phyloP scores from a whole-genome alignment of 2,329 filamentous ascomycete genomes.

The Penicillium griseofulvum region DNA sequence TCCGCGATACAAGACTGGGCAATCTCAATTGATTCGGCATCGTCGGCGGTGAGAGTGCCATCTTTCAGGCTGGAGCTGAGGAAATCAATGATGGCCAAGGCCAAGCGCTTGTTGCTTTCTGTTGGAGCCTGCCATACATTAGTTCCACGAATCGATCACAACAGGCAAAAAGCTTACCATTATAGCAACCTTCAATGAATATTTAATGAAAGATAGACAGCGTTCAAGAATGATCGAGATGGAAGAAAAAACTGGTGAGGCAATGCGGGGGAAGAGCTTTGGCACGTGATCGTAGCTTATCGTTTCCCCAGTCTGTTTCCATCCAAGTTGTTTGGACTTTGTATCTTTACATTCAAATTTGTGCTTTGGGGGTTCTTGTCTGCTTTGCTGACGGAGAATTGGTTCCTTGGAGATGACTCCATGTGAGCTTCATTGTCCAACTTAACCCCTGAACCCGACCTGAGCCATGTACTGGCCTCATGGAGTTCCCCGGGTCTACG shows the following conservation, averaged over 20 bases:
- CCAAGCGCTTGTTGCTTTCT: constrained; percentile 77
- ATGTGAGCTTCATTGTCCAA: constrained; percentile 33
- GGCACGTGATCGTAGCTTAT: constrained; percentile 27
- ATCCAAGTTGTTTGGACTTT: constrained; percentile 1
- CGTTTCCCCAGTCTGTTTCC: constrained; percentile 7
- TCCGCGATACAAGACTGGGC: constrained; percentile 93
- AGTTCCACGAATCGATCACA: not conserved
- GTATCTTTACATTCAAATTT: not conserved
- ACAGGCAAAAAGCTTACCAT: constrained; percentile 19
- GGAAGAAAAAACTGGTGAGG: constrained; percentile 3
- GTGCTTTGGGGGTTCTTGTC: not conserved
- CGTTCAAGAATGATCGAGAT: constrained; percentile 13
- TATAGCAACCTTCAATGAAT: constrained; percentile 2
- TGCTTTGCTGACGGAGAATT: constrained; percentile 2
- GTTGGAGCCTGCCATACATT: constrained; percentile 36
- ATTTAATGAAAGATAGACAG: constrained; percentile 2
- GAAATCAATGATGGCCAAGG: constrained; percentile 96
- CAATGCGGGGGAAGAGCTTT: constrained; percentile 24
- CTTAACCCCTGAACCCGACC: constrained; percentile 26
- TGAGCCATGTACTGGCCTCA: constrained; percentile 52
- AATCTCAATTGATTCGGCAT: constrained; percentile 90
- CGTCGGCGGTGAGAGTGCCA: constrained; percentile 82
- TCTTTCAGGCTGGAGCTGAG: constrained; percentile 79
- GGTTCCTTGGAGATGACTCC: constrained; percentile 37
- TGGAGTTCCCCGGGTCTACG: constrained; percentile 50